Conservation (phyloP, 495 filamentous ascomycete species). For the Achaetomiella virescens region DNA sequence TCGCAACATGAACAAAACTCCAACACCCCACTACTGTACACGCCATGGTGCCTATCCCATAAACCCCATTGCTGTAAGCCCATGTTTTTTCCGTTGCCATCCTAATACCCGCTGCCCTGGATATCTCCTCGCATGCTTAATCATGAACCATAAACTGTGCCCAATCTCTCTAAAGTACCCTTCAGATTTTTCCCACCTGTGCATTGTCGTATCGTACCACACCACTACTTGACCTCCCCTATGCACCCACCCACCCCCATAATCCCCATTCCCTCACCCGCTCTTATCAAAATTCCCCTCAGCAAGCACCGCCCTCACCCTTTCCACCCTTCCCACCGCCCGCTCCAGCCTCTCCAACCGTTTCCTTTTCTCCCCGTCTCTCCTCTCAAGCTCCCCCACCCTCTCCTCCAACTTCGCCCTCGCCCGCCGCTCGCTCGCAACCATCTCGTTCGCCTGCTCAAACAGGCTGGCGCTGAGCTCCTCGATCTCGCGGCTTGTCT, state of each 20-base stretch:
- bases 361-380: conserved; percentile 65
- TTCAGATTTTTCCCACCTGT: no score
- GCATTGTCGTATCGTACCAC: background rate
- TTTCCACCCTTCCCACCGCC: conserved; percentile 71
- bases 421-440: conserved; percentile 78
- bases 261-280: background rate
- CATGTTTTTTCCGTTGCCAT: no score
- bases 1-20: background rate
- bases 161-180: no score
- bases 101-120: no score
- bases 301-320: conserved; percentile 56
- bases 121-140: no score
- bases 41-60: no score
- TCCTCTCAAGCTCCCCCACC: conserved; percentile 58
- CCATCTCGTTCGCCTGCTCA: conserved; percentile 96
- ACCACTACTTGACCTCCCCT: background rate
- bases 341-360: conserved; percentile 69
- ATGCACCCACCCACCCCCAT: background rate
- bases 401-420: conserved; percentile 72
- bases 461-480: conserved; percentile 83
- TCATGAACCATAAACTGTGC: no score
- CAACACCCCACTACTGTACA: no score
- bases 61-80: no score
- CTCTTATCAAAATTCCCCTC: background rate
- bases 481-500: conserved; percentile 75